phyloP scores from a whole-genome alignment of 306 rosid species.

The Pyrus pyrifolia region DNA sequence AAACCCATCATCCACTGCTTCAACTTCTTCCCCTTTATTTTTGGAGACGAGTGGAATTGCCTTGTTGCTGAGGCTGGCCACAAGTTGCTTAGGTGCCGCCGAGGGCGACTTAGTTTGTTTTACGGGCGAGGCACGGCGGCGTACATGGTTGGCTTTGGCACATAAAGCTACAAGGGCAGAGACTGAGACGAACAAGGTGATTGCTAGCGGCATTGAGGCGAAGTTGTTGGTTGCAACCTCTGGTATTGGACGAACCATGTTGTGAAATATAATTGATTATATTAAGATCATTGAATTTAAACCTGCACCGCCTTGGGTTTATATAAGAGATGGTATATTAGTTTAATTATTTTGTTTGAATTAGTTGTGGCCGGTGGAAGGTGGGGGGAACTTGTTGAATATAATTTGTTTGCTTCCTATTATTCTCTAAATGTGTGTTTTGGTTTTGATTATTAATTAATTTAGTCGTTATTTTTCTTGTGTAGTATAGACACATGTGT shows the following conservation, averaged over 20 bases:
- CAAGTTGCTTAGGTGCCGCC: slow-evolving; percentile 5
- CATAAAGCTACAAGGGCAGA: slow-evolving; percentile 15
- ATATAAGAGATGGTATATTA: neutral
- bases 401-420: neutral
- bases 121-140: neutral
- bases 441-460: too few species aligned
- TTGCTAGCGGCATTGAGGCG: neutral
- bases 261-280: neutral
- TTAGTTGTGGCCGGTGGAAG: neutral
- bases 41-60: slow-evolving; percentile 1
- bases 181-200: slow-evolving; percentile 10
- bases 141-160: slow-evolving; percentile 8
- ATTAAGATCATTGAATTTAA: neutral
- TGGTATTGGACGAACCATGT: slow-evolving; percentile 11
- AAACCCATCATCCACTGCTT: neutral
- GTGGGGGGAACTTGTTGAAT: neutral
- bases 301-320: neutral
- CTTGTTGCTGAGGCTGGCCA: slow-evolving; percentile 12
- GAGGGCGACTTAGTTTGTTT: neutral
- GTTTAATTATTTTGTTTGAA: neutral
- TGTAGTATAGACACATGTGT: too few species aligned
- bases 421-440: too few species aligned
- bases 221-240: neutral
- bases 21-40: neutral
- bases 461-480: too few species aligned